A percentile compares a stretch with the other conserved stretches of the same genome.
Conservation (phyloP, 352 stramenopile species). For the Phytophthora fragariaefolia region DNA sequence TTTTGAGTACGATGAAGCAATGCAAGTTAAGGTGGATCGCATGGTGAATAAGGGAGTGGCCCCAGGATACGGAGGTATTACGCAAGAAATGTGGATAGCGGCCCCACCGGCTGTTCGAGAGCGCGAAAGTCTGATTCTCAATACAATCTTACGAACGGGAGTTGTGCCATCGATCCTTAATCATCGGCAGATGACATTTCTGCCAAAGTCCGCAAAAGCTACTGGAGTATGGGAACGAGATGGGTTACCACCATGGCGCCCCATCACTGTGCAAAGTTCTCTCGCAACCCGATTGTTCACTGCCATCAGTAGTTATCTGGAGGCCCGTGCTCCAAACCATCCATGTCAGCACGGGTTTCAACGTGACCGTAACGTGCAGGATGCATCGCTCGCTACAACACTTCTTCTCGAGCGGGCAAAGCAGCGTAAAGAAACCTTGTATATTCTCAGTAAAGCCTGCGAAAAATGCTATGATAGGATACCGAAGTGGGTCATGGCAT, state of each 20-base stretch:
- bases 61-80: neutral
- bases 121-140: neutral
- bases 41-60: neutral
- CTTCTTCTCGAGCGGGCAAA: neutral
- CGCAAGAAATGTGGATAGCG: neutral
- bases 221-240: neutral
- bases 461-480: neutral
- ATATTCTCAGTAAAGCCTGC: neutral
- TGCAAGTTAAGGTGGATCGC: neutral
- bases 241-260: neutral
- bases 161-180: neutral
- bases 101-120: neutral
- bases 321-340: neutral
- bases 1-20: neutral
- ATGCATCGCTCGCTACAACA: neutral
- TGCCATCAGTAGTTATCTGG: neutral
- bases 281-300: neutral
- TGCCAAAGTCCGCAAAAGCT: neutral
- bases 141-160: neutral
- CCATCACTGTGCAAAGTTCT: neutral
- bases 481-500: neutral
- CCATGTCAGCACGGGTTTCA: neutral
- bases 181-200: neutral
- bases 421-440: neutral
- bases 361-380: neutral